A percentile compares a stretch with the other conserved stretches of the same genome.
Evolutionary conservation across 768 basidiomycete species (phyloP).

Genomic region (Crassisporium funariophilum): DNA sequence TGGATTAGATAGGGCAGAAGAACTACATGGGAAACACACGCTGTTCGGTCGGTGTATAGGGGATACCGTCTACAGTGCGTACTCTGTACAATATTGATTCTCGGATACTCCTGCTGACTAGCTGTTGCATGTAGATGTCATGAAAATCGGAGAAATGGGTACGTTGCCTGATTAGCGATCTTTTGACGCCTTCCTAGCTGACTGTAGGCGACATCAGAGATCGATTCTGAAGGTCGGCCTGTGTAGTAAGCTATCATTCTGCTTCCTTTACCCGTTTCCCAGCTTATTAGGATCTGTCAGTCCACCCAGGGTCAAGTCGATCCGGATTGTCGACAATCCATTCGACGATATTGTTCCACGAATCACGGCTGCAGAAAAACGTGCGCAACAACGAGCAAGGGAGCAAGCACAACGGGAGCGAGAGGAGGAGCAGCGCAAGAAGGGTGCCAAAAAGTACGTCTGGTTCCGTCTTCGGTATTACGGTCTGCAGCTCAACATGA

Average conservation of each 20-base stretch:
- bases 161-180: slow-evolving; percentile 22
- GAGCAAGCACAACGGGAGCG: slow-evolving; percentile 75
- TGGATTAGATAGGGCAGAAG: slow-evolving; percentile 78
- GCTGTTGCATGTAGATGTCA: slow-evolving; percentile 66
- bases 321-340: slow-evolving; percentile 89
- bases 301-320: slow-evolving; percentile 87
- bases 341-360: slow-evolving; percentile 95
- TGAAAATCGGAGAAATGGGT: slow-evolving; percentile 93
- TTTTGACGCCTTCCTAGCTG: slow-evolving; percentile 5
- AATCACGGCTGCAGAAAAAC: slow-evolving; percentile 92
- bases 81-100: neutral
- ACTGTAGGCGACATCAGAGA: slow-evolving; percentile 60
- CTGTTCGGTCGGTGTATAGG: slow-evolving; percentile 90
- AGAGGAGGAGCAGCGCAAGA: slow-evolving; percentile 71
- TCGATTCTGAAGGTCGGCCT: slow-evolving; percentile 74
- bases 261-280: neutral
- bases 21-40: slow-evolving; percentile 93
- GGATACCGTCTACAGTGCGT: slow-evolving; percentile 87
- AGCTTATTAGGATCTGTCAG: slow-evolving; percentile 37
- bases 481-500: neutral
- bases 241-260: slow-evolving; percentile 61
- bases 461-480: neutral
- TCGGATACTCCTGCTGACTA: neutral
- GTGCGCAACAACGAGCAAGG: slow-evolving; percentile 79
- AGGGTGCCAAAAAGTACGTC: slow-evolving; percentile 88